Evolutionary conservation across 2,329 filamentous ascomycete species (phyloP), one percentile per base, ranked within the genome.

Genomic region (Aotearoamyces nothofagi): DNA sequence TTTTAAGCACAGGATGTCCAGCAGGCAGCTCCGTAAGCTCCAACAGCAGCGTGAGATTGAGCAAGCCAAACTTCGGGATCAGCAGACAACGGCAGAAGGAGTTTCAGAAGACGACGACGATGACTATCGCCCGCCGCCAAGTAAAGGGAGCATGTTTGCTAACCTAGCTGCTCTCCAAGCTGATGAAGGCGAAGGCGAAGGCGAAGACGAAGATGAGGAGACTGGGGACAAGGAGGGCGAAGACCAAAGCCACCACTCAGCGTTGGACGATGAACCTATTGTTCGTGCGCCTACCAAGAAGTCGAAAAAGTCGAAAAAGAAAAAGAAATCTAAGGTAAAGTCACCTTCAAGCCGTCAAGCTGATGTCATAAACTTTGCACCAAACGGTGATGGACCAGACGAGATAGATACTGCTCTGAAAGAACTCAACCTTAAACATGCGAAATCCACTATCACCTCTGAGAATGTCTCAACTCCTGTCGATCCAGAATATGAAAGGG

Each of bases 331-430:
- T 52, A 56, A 24, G 49, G 23, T 5, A 42, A 41, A n/a, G 43
- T 50, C 10, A 20, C 43, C 3, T 32, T 33, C 13, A 43, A 47
- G 27, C 16, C 32, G 9, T 24, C 33, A 36, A 3, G 9, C 15
- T 7, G 16, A n/a, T 4, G 7, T 16, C 17, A 10, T 19, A 3
- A 22, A n/a, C 6, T 12, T 11, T 3, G 7, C 11, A 7, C 15
- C 39, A 8, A 50, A 54, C 24, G 33, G 40, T 19, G 30, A 22
- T 6, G 41, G 30, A 4, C 46, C 70, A 15, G 73, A 80, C 39
- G 75, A 80, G 38, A 78, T 80, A 28, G 75, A 81, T 45, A 56
- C 57, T 30, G 74, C 73, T 3, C 50, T 80, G 15, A 62, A 64
- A 39, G 63, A 69, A 22, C 51, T 81, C 22, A 63, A 63, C 17